Evolutionary conservation across 192 early-diverging fungal genomes (phyloP), one percentile per base, ranked within the genome.

Genomic region (Coemansia sp.): DNA sequence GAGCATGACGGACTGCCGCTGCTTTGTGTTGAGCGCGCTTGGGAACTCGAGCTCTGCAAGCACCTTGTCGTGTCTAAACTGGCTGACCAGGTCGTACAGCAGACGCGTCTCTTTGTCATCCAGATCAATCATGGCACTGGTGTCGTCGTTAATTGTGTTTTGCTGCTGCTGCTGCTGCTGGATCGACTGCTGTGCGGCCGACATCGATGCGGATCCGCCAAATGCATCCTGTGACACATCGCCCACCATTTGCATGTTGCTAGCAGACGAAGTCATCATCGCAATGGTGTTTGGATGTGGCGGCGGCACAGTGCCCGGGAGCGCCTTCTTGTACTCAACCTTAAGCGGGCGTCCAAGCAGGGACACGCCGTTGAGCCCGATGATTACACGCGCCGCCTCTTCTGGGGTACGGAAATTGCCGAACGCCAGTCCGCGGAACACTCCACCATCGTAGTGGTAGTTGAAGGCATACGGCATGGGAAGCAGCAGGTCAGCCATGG

Each of bases 381-480:
- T 72, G 23, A 83, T 79, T 10, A 86, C 86, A 25, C 81, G 52
- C 43, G 84, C 86, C 0, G 87, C 82, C 64, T 90, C 87, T 55
- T 90, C 83, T 17, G 85, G 80, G 0, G 83, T 85, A 20, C 86
- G 77, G 48, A 87, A 90, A 62, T 90, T 90, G 24, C 86, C 87
- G 80, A 90, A 90, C 4, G 86, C 86, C 47, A 90, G 63, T 6
- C 87, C 87, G 53, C 87, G 83, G 76, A 90, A 90, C 34, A 87
- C 73, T 28, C 86, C 80, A 45, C 84, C 84, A 59, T 90, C 87
- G 60, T 85, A 90, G 55, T 90, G 87, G 54, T 90, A 90, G 66
- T 90, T 90, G 67, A 90, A 85, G 18, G 87, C 87, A 64, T 87
- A 86, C 11, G 87, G 86, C 53, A 78, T 68, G 20, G 87, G 87